Base-by-base conservation (phyloP, 1,284 basidiomycete genomes). In the Pyrrhoderma lamaoense region DNA sequence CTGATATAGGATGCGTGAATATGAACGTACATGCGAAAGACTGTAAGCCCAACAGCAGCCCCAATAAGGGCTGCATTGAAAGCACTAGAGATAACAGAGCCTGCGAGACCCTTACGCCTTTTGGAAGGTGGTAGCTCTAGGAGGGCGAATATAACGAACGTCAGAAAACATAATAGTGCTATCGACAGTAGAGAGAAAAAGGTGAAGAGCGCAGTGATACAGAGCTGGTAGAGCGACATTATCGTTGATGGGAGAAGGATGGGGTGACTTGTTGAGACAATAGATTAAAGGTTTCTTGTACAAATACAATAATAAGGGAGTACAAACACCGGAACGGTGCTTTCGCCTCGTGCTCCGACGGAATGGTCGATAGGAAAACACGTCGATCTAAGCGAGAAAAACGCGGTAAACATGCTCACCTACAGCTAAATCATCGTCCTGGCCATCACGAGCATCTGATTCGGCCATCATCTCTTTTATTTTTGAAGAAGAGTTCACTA, bases 11-110 rank as follows among this genome's bases (percentile, higher is more conserved):
- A 25, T 40, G n/a, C 8, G 38, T 7, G 5, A 42, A 11, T 45
- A 42, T 47, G 35, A 35, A 74, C 84, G 70, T 64, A 89, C 87
- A 89, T 69, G 65, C 85, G 78, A 69, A 88, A 89, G 42, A 88
- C 84, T 45, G 86, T 88, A 57, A 89, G 72, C 55, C 87, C 86
- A 46, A 89, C 86, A 14, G 87, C 87, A 34, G 85, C 83, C 54
- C 86, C 85, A 56, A 89, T 85, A 55, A 89, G 75, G 47, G 84
- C 87, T 57, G 86, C 85, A 67, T 76, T 85, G 66, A 89, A 70
- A 53, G 86, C 86, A 31, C 85, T 85, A 14, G 84, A 84, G 57
- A 88, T 77, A 60, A 89, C 81, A 53, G 83, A 82, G 56, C 85
- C 84, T 56, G 85, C 80, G 65, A 89, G 73, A 55, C 81, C 82